phyloP scores from a whole-genome alignment of 768 basidiomycete genomes.

The Podaxis pistillaris region DNA sequence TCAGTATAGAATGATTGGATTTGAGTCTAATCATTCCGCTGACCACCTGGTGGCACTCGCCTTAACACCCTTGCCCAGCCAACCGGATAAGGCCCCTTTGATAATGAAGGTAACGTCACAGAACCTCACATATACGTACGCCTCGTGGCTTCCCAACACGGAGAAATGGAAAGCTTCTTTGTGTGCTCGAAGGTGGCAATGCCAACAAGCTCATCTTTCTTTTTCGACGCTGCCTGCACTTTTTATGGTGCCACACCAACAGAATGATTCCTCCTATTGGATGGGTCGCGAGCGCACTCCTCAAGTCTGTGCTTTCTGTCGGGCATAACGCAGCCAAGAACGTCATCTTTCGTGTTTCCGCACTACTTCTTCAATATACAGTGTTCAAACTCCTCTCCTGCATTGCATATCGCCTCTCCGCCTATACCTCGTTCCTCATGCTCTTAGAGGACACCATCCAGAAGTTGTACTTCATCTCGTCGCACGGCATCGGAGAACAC shows the following conservation, averaged over 20 bases:
- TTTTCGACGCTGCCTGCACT: background rate
- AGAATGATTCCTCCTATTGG: conserved; percentile 4
- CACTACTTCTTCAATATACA: conserved; percentile 13
- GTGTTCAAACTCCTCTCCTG: conserved; percentile 13
- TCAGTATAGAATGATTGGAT: background rate
- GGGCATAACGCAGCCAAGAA: conserved; percentile 17
- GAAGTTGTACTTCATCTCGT: conserved; percentile 10
- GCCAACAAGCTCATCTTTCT: background rate
- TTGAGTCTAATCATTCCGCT: background rate
- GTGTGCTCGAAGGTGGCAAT: background rate
- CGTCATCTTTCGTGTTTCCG: conserved; percentile 13
- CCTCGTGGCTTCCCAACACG: background rate
- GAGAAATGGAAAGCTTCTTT: background rate
- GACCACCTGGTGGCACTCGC: background rate
- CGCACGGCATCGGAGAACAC: conserved; percentile 4
- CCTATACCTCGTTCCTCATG: conserved; percentile 18
- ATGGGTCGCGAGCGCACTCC: conserved; percentile 7
- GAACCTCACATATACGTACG: background rate
- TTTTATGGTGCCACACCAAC: background rate
- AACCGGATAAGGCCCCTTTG: background rate
- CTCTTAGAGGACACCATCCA: conserved; percentile 13
- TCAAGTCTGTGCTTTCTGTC: conserved; percentile 11
- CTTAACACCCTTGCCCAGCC: background rate
- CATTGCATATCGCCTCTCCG: conserved; percentile 10
- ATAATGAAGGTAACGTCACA: background rate